Base-by-base conservation (phyloP, 2,329 filamentous ascomycete species). In the Monilinia aucupariae region DNA sequence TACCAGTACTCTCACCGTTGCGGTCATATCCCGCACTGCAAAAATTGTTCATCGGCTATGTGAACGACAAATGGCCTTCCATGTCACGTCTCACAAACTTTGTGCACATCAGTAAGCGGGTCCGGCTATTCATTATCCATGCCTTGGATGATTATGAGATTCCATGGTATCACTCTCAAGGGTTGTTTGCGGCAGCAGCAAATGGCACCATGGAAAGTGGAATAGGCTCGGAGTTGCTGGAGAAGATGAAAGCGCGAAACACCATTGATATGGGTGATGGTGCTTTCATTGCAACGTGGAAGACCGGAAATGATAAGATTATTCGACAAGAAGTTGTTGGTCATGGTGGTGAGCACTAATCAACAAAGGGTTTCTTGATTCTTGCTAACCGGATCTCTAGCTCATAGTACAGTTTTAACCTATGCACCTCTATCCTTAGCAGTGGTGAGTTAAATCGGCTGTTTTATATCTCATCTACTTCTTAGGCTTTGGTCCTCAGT, bases 51-150 rank as follows among this genome's bases (percentile, higher is more conserved):
- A 78, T 85, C 22, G 74, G 77, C 10, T 82, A 82, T 60, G 81
- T 96, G 15, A 78, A 88, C n/a, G 93, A 97, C 71, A 86, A 82
- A 64, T 99, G 94, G 94, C 80, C 85, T 54, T 91, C 90, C 0
- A 83, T 83, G 0, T 78, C 82, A 34, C 82, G 92, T 4, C 78
- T 97, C 12, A 78, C 78, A 60, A 83, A 80, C 52, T 76, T 85
- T 68, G 81, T 83, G 17, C 76, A 74, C 48, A 74, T 76, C 67
- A 86, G 81, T 50, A 81, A 76, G 66, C 79, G 70, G 71, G 66
- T 94, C 12, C 81, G 86, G 27, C 76, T 97, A 25, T 86, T 83
- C 50, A 78, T 97, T 49, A 77, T 97, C 3, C 93, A 97, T 70
- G 90, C 92, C 20, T 81, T 82, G 61, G 85, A 96, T 71, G 93